These are phyloP conservation scores for Entoloma clypeatum DNA, from an alignment of 1,284 basidiomycete species.

Conservation along the genomic window DNA sequence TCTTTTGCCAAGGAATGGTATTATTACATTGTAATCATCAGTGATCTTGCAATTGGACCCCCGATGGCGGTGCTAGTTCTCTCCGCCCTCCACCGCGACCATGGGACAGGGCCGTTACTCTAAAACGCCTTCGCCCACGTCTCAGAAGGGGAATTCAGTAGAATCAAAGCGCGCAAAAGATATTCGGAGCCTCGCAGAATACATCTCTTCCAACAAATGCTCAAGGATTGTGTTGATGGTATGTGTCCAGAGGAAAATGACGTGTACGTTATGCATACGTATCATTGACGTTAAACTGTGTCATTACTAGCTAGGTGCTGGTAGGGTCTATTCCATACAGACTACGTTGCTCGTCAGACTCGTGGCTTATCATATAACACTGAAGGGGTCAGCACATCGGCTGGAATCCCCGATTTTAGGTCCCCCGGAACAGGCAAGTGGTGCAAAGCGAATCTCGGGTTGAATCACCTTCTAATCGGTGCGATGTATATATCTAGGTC, in stretches of 20 bases:
- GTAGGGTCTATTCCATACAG: no score
- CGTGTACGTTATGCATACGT: no score
- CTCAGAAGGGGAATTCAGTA: no score
- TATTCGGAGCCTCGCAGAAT: conserved; percentile 48
- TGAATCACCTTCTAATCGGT: conserved; percentile 1
- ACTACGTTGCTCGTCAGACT: neutral
- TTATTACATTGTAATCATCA: no score
- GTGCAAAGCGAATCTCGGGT: no score
- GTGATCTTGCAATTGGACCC: no score
- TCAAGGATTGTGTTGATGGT: conserved; percentile 73
- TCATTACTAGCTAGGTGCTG: conserved; percentile 52
- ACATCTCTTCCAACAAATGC: conserved; percentile 65
- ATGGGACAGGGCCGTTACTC: no score
- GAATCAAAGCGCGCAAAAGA: conserved; percentile 20
- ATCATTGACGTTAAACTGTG: neutral
- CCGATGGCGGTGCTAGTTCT: no score
- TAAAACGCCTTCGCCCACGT: no score
- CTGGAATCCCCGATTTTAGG: conserved; percentile 79
- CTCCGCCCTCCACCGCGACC: no score
- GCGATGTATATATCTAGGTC: conserved; percentile 34
- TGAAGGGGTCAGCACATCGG: conserved; percentile 71
- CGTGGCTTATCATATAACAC: conserved; percentile 8
- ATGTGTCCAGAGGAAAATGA: conserved; percentile 25
- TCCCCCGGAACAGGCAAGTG: conserved; percentile 70
- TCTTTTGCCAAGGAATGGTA: no score